Base-by-base conservation (phyloP, 495 filamentous ascomycete species). In the Bathelium albidoporum region DNA sequence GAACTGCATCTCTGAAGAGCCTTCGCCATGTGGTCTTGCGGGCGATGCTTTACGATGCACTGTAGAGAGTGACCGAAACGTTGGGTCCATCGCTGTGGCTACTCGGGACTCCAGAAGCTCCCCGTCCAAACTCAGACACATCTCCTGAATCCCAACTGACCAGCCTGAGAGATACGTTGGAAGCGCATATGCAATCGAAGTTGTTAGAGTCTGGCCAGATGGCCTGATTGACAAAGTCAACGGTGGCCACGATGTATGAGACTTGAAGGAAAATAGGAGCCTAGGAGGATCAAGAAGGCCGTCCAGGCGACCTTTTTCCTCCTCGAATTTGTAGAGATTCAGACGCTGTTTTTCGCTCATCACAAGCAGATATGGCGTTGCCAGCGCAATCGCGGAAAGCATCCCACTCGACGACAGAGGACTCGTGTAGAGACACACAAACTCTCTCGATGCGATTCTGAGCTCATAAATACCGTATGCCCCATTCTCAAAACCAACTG, bases 111-210 rank as follows among this genome's bases (percentile, higher is more conserved):
- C 76, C 34, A 81, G 69, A 44, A 87, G 79, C 32, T 79, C 72
- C 7, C 84, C 85, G 39, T 69, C 71, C 64, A 66, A 76, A 58
- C 75, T 72, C 28, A 95, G 79, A 28, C 86, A 85, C 26, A 96
- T 72, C 72, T 97, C 93, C 75, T 98, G 94, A 22, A 97, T 83
- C 0, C 91, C 92, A 11, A 96, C 80, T 10, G 89, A 89, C 90
- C 91, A 98, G 20, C 91, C 91, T 59, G 79, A 78, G 12, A 80
- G 73, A 44, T 84, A 88, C 1, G 82, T 82, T 34, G 83, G 83
- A 66, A 88, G 79, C 0, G 87, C 86, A 73, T 96, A 97, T 4
- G 93, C 93, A 59, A 97, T 88, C 12, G 89, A 91, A 1, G 89
- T 87, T 10, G 89, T 80, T 4, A 91, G 83, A 16, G 81, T 80